Evolutionary conservation across 148 eudicot genomes (phyloP).

Genomic region (Polygonum maritimum): DNA sequence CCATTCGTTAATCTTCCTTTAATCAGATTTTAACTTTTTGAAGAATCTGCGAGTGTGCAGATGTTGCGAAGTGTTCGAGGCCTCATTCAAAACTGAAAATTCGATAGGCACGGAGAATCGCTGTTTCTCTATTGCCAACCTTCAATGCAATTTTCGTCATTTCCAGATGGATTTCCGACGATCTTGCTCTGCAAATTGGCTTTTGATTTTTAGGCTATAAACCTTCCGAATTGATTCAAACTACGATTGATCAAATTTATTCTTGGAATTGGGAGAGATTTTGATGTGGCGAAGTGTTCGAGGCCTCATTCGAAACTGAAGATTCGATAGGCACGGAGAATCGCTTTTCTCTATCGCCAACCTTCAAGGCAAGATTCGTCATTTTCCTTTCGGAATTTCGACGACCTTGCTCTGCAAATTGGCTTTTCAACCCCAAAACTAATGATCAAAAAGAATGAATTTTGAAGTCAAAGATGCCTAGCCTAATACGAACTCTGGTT

Average conservation of each 20-base stretch:
- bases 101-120: conserved; percentile 6
- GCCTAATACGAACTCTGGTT: background rate
- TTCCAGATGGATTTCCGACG: background rate
- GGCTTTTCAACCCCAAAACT: conserved; percentile 2
- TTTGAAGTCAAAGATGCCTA: background rate
- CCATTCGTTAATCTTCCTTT: no score
- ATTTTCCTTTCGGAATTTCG: background rate
- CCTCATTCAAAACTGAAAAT: background rate
- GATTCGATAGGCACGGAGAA: conserved; percentile 8
- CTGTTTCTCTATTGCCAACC: background rate
- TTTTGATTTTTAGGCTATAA: background rate
- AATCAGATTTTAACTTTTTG: no score
- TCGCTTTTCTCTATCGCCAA: conserved; percentile 6
- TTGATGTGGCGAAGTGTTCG: conserved; percentile 1
- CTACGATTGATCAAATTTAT: no score
- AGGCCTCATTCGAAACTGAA: conserved; percentile 1
- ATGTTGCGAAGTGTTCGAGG: conserved; percentile 2
- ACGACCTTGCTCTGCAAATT: conserved; percentile 11
- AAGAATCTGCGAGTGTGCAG: background rate
- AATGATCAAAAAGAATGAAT: background rate
- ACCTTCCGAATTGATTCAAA: no score
- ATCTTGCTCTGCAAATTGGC: conserved; percentile 8
- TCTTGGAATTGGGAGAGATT: background rate
- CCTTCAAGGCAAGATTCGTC: conserved; percentile 7
- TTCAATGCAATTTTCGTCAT: conserved; percentile 6